phyloP scores from a whole-genome alignment of 1,139 yeast species.

The Wickerhamiella pararugosa region DNA sequence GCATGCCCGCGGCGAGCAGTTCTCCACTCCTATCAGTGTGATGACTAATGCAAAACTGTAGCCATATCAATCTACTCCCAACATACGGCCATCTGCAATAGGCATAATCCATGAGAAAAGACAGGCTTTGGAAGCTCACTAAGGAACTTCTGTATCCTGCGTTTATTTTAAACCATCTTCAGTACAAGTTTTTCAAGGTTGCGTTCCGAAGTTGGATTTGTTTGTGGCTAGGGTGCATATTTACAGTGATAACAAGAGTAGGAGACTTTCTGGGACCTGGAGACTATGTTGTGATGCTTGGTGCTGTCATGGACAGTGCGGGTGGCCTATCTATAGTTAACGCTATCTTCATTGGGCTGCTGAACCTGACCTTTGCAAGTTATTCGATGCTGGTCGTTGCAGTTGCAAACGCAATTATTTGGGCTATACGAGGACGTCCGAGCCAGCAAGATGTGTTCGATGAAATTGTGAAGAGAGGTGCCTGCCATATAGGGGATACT shows the following conservation, averaged over 20 bases:
- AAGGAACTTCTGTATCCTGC: too few relatives aligned
- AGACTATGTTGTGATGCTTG: conserved; percentile 15
- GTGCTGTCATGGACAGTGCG: conserved; percentile 15
- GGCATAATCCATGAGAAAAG: too few relatives aligned
- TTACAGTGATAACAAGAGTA: conserved; percentile 11
- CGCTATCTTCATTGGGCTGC: conserved; percentile 9
- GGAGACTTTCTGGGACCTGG: conserved; percentile 16
- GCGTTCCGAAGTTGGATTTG: conserved; percentile 16
- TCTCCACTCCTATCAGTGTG: too few relatives aligned
- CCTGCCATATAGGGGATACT: conserved; percentile 12
- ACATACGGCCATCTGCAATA: too few relatives aligned
- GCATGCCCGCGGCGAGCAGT: too few relatives aligned
- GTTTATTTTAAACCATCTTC: conserved; percentile 16
- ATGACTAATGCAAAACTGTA: too few relatives aligned
- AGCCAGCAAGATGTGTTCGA: conserved; percentile 9
- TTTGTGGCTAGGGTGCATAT: conserved; percentile 12
- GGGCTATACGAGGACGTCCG: conserved; percentile 16
- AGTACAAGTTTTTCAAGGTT: conserved; percentile 14
- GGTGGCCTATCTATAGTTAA: conserved; percentile 16
- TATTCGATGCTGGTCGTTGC: conserved; percentile 14
- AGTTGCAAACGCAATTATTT: conserved; percentile 15
- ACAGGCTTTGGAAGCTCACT: too few relatives aligned
- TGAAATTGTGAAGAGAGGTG: conserved; percentile 12
- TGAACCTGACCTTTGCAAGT: conserved; percentile 11
- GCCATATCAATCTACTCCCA: too few relatives aligned